Base-by-base conservation (phyloP, 257 asterid genomes). In the Ballota nigra region DNA sequence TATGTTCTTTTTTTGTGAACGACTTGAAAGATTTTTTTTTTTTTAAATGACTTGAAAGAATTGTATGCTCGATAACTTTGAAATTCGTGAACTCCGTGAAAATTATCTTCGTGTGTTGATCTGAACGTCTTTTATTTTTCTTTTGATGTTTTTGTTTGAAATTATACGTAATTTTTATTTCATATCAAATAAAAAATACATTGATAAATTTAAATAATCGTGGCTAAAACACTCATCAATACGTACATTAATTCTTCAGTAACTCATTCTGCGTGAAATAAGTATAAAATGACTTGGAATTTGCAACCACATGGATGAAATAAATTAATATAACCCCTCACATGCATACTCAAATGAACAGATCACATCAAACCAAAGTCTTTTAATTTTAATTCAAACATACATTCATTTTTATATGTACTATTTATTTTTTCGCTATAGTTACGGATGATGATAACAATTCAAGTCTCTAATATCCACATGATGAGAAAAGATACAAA, bases 311-410 rank as follows among this genome's bases (percentile, higher is more conserved):
- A 53, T 53, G 60, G 60, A 53, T 20, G 29, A 53, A 49, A 8
- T 49, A 49, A 49, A 16, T 9, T 59, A 26, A 45, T 51, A 52
- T 18, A 10, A 29, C 34, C 63, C 55, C 34, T 78, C 72, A 69
- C 76, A 68, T 62, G 82, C 79, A 73, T n/a, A n/a, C 28, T 68
- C 61, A 11, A 43, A 45, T 40, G 47, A 40, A 40, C n/a, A 40
- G n/a, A 40, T 40, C 47, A 40, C 8, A 40, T 40, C 47, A 10
- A 40, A 40, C 15, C 2, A 40, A 38, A 0, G 15, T 9, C 15
- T 40, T 40, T 40, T 40, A 40, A 11, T 40, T 40, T 40, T 40
- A 8, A 11, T 40, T 40, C 47, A 11, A 40, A 40, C 11, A 1
- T 10, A 40, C 47, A 40, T 40, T 10, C 47, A 40, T 40, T 40